Evolutionary conservation across 768 basidiomycete species (phyloP), one percentile per base, ranked within the genome.

Genomic region (Cubamyces lactineus): DNA sequence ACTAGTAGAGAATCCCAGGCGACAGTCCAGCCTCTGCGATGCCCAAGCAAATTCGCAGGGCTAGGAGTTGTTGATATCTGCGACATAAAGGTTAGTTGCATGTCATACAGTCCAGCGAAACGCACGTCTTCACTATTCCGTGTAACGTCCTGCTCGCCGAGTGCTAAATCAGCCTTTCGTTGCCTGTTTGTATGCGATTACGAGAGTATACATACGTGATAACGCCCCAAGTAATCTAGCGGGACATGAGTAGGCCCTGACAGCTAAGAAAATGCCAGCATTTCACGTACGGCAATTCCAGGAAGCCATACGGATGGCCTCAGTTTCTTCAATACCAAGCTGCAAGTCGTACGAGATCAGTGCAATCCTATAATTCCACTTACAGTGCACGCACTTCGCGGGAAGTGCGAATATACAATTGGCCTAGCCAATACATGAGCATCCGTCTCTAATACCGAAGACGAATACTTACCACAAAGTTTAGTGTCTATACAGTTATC

Each of bases 1-100:
- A 88, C 88, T 87, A 90, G 74, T 88, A 91, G 0, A 83, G 80
- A 12, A 90, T 85, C 24, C 88, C 88, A 12, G 89, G 87, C 69
- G 86, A 90, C 7, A 89, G 68, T 3, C 89, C 88, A 5, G 87
- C 85, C 73, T 91, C 89, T 0, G 86, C 81, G 2, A 87, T 68
- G 2, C 89, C 89, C 0, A 90, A 81, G 3, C 26, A 41, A 11
- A 50, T 23, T 5, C 61, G 48, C 12, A 38, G 28, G 16, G 34
- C 61, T 11, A 62, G 39, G 0, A 61, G 38, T 23, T 61, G 52
- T 2, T 34, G 52, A 30, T 54, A 61, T 8, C 59, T 57, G 12
- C 8, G 16, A 24, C 26, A 23, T 39, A 39, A 9, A 9, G 34
- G 34, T 1, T 8, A 13, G 9, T 21, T 19, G 8, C 2, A 23